Evolutionary conservation across 148 eudicot genomes (phyloP), one percentile per base, ranked within the genome.

Genomic region (Cornus kousa): DNA sequence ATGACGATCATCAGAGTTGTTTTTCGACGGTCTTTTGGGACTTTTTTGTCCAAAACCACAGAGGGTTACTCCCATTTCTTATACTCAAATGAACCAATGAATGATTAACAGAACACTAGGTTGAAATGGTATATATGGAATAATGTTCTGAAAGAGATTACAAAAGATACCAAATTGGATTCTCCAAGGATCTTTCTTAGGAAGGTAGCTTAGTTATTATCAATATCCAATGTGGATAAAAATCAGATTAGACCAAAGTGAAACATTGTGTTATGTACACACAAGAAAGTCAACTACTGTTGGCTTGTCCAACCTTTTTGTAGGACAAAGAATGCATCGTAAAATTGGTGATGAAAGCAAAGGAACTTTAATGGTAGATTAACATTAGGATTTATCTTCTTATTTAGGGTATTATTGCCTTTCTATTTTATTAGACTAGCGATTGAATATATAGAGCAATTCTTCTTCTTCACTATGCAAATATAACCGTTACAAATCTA

Each of bases 311-410:
- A 32, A 2, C 22, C 64, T 39, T 70, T 37, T 7, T 24, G 37
- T 32, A 35, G 73, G 73, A 10, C 28, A 16, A n/a, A 9, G 20
- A 20, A 13, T 33, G 71, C 71, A 68, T 33, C 3, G 43, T 17
- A 16, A 69, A 69, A 69, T 69, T 39, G 57, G 57, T 1, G 73
- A 71, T n/a, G 73, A 71, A 71, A 71, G 28, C 73, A 8, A 71
- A 43, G 55, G 73, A 5, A 13, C 53, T n/a, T 22, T 43, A 43
- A 7, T 43, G 48, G 48, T 43, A 43, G 3, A 35, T 35, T 28
- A 28, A 28, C 28, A 28, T 28, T 28, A 28, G 28, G 28, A 28
- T 28, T 28, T 28, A 28, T 28, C 1, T 28, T 28, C 28, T 1
- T 28, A 28, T 28, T 28, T 28, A 28, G 28, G 28, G 28, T 28